These are phyloP conservation scores for Fraxinus baroniana DNA, from an alignment of 305 asterid species.

Conservation along the genomic window DNA sequence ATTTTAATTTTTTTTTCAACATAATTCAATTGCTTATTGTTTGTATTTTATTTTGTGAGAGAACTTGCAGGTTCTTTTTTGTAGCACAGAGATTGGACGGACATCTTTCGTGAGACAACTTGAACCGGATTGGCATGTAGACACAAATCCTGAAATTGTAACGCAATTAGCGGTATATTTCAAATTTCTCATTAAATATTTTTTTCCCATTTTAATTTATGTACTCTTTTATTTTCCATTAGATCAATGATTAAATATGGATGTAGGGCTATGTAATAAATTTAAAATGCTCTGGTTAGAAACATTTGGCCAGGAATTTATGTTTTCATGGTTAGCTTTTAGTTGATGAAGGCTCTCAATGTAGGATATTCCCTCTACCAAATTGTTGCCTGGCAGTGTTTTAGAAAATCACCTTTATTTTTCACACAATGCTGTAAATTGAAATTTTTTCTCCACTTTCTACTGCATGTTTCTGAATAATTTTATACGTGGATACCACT, in stretches of 20 bases:
- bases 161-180: conserved; percentile 73
- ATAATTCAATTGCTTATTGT: background rate
- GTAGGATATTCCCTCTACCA: background rate
- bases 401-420: background rate
- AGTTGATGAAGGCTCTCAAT: background rate
- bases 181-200: background rate
- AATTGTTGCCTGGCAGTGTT: background rate
- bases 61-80: conserved; percentile 81
- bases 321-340: background rate
- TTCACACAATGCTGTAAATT: background rate
- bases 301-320: background rate
- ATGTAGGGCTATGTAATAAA: background rate
- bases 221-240: background rate
- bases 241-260: background rate
- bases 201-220: background rate
- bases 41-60: conserved; percentile 11
- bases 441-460: background rate
- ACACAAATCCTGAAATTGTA: conserved; percentile 75
- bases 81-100: conserved; percentile 84
- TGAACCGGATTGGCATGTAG: conserved; percentile 99
- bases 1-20: background rate
- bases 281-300: background rate
- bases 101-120: conserved; percentile 88
- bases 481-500: background rate
- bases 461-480: background rate